Percentiles rank a stretch among this genome's conserved stretches.
Evolutionary conservation across 2,329 filamentous ascomycete genomes (phyloP).

Genomic region (Nemania sp.): DNA sequence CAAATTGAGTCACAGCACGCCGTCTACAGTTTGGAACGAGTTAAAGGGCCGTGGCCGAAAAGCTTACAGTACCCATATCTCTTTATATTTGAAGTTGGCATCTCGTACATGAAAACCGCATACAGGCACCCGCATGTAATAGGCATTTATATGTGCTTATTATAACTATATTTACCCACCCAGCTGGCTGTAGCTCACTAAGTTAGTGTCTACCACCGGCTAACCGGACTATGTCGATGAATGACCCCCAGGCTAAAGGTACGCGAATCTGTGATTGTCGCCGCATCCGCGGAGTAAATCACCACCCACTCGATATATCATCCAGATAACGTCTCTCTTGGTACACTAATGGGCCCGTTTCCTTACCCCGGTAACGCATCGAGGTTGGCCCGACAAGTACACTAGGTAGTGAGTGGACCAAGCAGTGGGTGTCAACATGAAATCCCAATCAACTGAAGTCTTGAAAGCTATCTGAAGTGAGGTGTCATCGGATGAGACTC

Average conservation of each 20-base stretch:
- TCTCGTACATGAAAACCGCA: too few species aligned
- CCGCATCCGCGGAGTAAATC: neutral
- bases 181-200: conserved; percentile 6
- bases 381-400: too few species aligned
- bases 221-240: conserved; percentile 7
- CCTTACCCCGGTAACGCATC: too few species aligned
- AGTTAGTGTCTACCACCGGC: conserved; percentile 19
- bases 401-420: too few species aligned
- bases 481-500: conserved; percentile 4
- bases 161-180: neutral
- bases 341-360: too few species aligned
- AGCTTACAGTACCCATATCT: neutral
- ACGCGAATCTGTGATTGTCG: conserved; percentile 8
- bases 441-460: conserved; percentile 6
- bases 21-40: neutral
- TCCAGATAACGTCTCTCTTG: neutral
- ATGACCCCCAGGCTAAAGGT: conserved; percentile 24
- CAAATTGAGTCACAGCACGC: neutral
- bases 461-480: conserved; percentile 7
- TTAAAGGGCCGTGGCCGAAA: conserved; percentile 2
- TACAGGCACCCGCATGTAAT: neutral
- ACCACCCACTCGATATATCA: conserved; percentile 2
- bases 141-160: neutral
- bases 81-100: neutral
- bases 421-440: neutral